These are phyloP conservation scores for Pseudogymnoascus sp. DNA, from an alignment of 2,329 filamentous ascomycete genomes.

Conservation along the genomic window DNA sequence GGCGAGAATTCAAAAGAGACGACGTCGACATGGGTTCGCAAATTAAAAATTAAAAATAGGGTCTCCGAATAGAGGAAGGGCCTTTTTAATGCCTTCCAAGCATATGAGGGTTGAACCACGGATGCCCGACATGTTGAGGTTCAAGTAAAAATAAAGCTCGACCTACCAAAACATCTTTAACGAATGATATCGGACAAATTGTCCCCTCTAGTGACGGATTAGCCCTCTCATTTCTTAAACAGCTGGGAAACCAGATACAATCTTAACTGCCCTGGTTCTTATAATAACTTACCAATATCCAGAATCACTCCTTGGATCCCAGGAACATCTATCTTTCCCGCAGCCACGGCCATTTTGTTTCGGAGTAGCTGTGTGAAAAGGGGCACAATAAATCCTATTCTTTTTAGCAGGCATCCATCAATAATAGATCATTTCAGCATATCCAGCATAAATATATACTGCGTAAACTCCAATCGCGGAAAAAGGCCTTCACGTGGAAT, in stretches of 20 bases:
- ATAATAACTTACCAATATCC: constrained; percentile 28
- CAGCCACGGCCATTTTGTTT: not conserved
- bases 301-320: not conserved
- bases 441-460: not conserved
- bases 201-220: constrained; percentile 56
- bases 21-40: too few species aligned
- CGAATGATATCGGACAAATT: constrained; percentile 75
- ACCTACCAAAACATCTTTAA: constrained; percentile 75
- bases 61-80: not conserved
- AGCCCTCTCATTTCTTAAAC: not conserved
- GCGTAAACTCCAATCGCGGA: not conserved
- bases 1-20: not conserved
- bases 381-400: not conserved
- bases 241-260: not conserved
- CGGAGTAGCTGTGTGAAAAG: not conserved
- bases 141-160: constrained; percentile 15
- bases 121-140: constrained; percentile 12
- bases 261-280: constrained; percentile 14
- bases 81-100: not conserved
- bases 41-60: not conserved
- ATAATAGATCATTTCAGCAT: not conserved
- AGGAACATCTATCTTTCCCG: not conserved
- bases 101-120: not conserved
- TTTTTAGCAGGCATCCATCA: not conserved
- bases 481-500: not conserved